phyloP scores from a whole-genome alignment of 2,329 filamentous ascomycete species.

The Colletotrichum siamense region DNA sequence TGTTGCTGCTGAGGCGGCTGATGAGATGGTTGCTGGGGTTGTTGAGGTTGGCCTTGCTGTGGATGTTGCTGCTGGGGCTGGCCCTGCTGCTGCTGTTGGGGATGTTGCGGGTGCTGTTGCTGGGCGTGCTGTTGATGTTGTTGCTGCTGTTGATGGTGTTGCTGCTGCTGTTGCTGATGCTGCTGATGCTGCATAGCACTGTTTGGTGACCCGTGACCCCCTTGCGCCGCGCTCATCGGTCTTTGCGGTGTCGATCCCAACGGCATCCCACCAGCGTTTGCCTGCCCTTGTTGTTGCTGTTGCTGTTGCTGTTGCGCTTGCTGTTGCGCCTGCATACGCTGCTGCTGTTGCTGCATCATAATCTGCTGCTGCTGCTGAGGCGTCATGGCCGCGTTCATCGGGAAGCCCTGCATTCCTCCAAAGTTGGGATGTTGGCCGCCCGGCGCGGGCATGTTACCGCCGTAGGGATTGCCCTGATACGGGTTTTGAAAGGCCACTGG shows the following conservation, averaged over 20 bases:
- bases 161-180: constrained; percentile 33
- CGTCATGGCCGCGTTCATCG: constrained; percentile 60
- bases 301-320: constrained; percentile 43
- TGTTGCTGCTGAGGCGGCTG: constrained; percentile 34
- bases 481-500: constrained; percentile 65
- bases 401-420: constrained; percentile 53
- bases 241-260: constrained; percentile 35
- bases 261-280: constrained; percentile 20
- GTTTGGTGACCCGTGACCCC: constrained; percentile 39
- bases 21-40: constrained; percentile 30
- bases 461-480: constrained; percentile 63
- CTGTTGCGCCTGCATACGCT: constrained; percentile 34
- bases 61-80: constrained; percentile 31
- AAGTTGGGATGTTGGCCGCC: constrained; percentile 60
- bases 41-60: constrained; percentile 30
- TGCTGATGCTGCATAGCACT: constrained; percentile 33
- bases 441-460: constrained; percentile 54
- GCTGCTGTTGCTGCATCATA: constrained; percentile 31
- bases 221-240: constrained; percentile 29
- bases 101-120: constrained; percentile 31
- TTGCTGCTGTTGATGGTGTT: constrained; percentile 35
- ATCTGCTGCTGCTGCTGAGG: constrained; percentile 36
- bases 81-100: constrained; percentile 29
- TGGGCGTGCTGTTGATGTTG: constrained; percentile 43
- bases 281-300: constrained; percentile 38